Evolutionary conservation across 306 rosid species (phyloP), one percentile per base, ranked within the genome.

Genomic region (Arachis hypogaea): DNA sequence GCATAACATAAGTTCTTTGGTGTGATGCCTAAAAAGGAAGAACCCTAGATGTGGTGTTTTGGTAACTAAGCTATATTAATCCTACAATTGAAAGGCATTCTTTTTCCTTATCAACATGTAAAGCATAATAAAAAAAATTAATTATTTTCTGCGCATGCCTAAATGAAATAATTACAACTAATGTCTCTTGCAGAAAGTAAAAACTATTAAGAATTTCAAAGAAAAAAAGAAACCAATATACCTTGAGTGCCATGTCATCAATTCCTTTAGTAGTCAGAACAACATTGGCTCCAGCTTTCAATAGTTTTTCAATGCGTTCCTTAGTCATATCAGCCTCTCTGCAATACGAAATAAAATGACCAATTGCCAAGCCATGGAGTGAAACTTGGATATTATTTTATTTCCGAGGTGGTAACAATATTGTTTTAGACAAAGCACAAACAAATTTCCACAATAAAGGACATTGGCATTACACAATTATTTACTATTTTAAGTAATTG

Each of bases 161-260:
- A 65, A 11, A 64, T 11, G 42, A 14, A 66, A 54, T 16, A 68
- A 68, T 40, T 30, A 64, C 6, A 63, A 68, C 30, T 45, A 29
- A 75, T 62, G 38, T 33, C 46, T 50, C 66, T 42, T 33, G 11
- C 36, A 63, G 0, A 36, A 50, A 16, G 40, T 51, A 42, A 69
- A 43, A 61, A 30, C 3, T 10, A 59, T 47, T 45, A 36, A 43
- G 74, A 66, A 42, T 8, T 5, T 43, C 22, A 79, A 11, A 38
- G 71, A 51, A 10, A 14, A 14, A 2, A 55, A 47, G n/a, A 47
- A 47, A 72, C 59, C 64, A 62, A 52, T 80, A 65, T 82, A 69
- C 99, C 96, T 95, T 95, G 54, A 95, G 92, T 69, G 99, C 93
- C 99, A 92, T 95, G 86, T 95, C 99, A 74, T 95, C 99, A 82